Base-by-base conservation (phyloP, 257 asterid genomes). In the Solanum rostratum region DNA sequence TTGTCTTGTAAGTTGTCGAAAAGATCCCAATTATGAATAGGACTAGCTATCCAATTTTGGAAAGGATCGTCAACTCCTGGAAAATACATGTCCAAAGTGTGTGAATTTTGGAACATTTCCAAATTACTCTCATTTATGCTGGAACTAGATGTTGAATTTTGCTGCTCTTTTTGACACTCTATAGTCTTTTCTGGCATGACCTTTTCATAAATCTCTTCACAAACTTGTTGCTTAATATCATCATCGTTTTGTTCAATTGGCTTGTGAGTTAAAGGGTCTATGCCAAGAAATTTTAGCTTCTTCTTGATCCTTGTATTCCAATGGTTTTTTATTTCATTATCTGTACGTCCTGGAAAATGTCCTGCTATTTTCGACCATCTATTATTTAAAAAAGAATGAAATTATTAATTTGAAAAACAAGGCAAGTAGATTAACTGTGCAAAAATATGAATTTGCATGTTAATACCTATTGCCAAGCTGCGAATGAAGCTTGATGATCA, bases 331-430 rank as follows among this genome's bases (percentile, higher is more conserved):
- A 90, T 88, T 80, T 91, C 91, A 19, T 91, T 91, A 12, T 91
- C 94, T 0, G 93, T 91, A 24, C 92, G 85, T 1, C 94, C 91
- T 0, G 94, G 92, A 85, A 91, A 89, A 89, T 95, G 93, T 15
- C 95, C 91, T 10, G 98, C 98, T 87, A 95, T 95, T 83, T 95
- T 95, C 7, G 98, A 95, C 98, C 98, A 95, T 90, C 98, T 95
- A 83, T 24, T 7, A 79, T 70, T 80, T 59, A 55, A 20, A 20
- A 29, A 7, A 70, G 6, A 41, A 3, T n/a, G 7, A 59, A n/a
- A 59, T 59, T 59, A n/a, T 3, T n/a, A 59, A 59, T 14, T 0
- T 57, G 30, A 57, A 57, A 57, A 41, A 41, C 20, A 39, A 13
- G 8, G 12, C 7, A 5, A 29, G 3, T 16, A 59, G 3, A 59